Base-by-base conservation (phyloP, 2,329 filamentous ascomycete genomes). In the Zasmidium cellare region DNA sequence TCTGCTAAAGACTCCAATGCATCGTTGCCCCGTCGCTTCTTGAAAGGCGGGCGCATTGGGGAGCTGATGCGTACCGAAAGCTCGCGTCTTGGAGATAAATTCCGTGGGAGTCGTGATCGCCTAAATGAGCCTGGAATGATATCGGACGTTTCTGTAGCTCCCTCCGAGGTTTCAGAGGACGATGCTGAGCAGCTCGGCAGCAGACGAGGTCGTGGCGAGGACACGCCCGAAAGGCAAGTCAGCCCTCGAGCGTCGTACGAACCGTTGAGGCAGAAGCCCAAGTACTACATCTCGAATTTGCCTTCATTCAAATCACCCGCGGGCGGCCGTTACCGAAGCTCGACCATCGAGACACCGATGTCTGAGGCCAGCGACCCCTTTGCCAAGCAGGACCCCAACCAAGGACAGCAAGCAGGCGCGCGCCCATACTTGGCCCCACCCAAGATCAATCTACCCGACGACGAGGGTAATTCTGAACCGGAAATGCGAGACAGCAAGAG, bases 41-140 rank as follows among this genome's bases (percentile, higher is more conserved):
- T 96, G 75, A 93, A 91, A 75, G 87, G 87, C 2, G 84, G 86
- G 51, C 82, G 89, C 55, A 86, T 93, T 61, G 89, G 91, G 60
- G 89, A 85, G 25, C 82, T 91, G 25, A 83, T 96, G 2, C 82
- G 84, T n/a, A 81, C 79, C 60, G 86, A 88, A 66, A 80, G 87
- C 7, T 82, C 83, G 0, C 84, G 82, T 66, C 80, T 87, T 31
- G 83, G 84, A 16, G 84, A 85, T 51, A 78, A 83, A 46, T 82
- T 87, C 20, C 79, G 85, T 72, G 83, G 81, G 22, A 59, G 60
- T 64, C 84, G 82, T 66, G 85, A 88, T 28, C 69, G 74, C 28
- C 67, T 64, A 50, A 72, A 75, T 12, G 75, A 77, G 35, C 18
- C 63, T 77, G 75, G 56, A 71, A 70, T 52, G 46, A 72, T 76